A percentile compares a stretch with the other conserved stretches of the same genome.
These are phyloP conservation scores for Xenoacremonium recifei DNA, from an alignment of 2,329 filamentous ascomycete species.

Conservation along the genomic window DNA sequence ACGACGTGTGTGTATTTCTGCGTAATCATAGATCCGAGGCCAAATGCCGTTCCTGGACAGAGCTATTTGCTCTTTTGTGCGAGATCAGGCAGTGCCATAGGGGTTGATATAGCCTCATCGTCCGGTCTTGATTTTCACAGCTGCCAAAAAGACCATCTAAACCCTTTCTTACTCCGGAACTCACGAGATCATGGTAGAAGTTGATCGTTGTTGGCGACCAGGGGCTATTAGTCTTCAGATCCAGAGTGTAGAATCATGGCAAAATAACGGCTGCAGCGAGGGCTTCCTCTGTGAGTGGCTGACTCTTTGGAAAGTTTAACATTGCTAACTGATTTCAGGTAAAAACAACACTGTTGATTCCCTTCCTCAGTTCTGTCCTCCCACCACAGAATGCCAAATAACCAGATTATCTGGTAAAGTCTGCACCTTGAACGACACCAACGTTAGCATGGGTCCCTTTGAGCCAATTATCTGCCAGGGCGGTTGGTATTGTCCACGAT, in stretches of 20 bases:
- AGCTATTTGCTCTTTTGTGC: no score
- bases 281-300: constrained; percentile 42
- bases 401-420: constrained; percentile 33
- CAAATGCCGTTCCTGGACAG: no score
- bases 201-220: constrained; percentile 38
- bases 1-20: no score
- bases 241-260: constrained; percentile 36
- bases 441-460: constrained; percentile 43
- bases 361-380: constrained; percentile 43
- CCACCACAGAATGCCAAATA: constrained; percentile 35
- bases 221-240: constrained; percentile 40
- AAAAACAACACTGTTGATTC: constrained; percentile 46
- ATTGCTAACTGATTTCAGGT: constrained; percentile 28
- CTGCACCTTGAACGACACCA: constrained; percentile 31
- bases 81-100: no score
- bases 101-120: no score
- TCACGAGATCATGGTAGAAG: constrained; percentile 32
- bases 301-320: not conserved
- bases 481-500: constrained; percentile 47
- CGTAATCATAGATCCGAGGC: no score
- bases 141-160: no score
- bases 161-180: constrained; percentile 36
- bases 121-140: no score
- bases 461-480: constrained; percentile 51
- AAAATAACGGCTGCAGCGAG: constrained; percentile 33